Evolutionary conservation across 768 basidiomycete genomes (phyloP).

Genomic region (Mycena filopes): DNA sequence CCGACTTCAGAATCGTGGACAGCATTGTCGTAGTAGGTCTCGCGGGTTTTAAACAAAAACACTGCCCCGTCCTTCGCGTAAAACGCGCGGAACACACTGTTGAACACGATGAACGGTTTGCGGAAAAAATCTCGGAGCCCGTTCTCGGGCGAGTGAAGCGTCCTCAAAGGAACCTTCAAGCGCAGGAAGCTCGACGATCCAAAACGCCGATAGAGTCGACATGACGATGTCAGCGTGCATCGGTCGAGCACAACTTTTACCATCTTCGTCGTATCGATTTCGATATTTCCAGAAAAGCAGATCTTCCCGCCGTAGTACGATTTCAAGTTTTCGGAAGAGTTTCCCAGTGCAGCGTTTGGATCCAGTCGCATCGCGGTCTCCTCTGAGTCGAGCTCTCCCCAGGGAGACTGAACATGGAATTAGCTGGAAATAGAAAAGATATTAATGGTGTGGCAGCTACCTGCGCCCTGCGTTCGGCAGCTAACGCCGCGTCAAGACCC

Average conservation of each 20-base stretch:
- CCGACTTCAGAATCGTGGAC: constrained; percentile 29
- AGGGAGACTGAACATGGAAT: constrained; percentile 59
- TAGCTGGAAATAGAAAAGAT: background rate
- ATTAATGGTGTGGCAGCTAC: constrained; percentile 31
- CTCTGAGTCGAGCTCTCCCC: constrained; percentile 71
- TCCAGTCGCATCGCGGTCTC: constrained; percentile 48
- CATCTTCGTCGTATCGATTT: constrained; percentile 21
- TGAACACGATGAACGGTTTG: constrained; percentile 63
- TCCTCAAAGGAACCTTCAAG: constrained; percentile 52
- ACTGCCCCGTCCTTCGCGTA: constrained; percentile 68
- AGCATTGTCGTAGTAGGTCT: constrained; percentile 40
- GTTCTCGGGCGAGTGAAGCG: constrained; percentile 42
- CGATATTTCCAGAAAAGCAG: constrained; percentile 54
- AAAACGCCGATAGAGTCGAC: constrained; percentile 66
- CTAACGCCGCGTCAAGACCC: background rate
- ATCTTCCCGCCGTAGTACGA: constrained; percentile 65
- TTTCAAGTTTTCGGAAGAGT: constrained; percentile 45
- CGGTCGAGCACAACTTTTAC: constrained; percentile 55
- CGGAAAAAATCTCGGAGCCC: constrained; percentile 53
- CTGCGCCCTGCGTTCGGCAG: constrained; percentile 24
- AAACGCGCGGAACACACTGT: constrained; percentile 67
- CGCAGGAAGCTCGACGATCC: constrained; percentile 69
- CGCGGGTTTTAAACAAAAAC: constrained; percentile 66
- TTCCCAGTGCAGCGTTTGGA: constrained; percentile 54
- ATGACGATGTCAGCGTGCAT: constrained; percentile 63